These are phyloP conservation scores for Macrocybe gigantea DNA, from an alignment of 768 basidiomycete genomes.

Conservation along the genomic window DNA sequence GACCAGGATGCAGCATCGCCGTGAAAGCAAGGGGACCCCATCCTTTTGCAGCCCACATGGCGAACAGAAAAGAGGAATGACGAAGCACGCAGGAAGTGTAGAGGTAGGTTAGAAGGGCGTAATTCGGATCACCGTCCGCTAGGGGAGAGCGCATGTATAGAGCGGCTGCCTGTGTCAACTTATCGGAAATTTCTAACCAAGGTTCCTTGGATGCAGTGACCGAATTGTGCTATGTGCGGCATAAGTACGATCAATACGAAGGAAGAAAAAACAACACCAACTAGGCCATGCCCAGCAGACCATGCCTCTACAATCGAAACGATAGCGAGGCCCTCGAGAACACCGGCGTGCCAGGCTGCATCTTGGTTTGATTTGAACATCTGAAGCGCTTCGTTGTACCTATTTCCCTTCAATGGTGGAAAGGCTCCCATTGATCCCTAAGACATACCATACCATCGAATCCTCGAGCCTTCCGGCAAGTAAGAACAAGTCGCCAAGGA, in stretches of 20 bases:
- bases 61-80: slow-evolving; percentile 68
- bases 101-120: slow-evolving; percentile 60
- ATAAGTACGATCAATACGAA: slow-evolving; percentile 6
- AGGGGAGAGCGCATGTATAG: slow-evolving; percentile 59
- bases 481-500: slow-evolving; percentile 84
- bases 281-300: slow-evolving; percentile 67
- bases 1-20: slow-evolving; percentile 64
- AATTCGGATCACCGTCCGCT: slow-evolving; percentile 50
- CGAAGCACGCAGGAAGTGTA: slow-evolving; percentile 66
- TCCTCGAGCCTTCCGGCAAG: slow-evolving; percentile 84
- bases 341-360: slow-evolving; percentile 83
- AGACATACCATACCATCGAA: slow-evolving; percentile 65
- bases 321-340: slow-evolving; percentile 81
- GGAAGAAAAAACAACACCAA: slow-evolving; percentile 31
- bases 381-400: slow-evolving; percentile 82
- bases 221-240: slow-evolving; percentile 44
- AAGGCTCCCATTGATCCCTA: background rate
- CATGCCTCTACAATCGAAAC: slow-evolving; percentile 79
- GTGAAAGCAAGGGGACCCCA: slow-evolving; percentile 79
- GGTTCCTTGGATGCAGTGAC: slow-evolving; percentile 51
- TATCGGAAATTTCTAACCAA: slow-evolving; percentile 77
- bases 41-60: slow-evolving; percentile 82
- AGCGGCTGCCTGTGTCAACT: slow-evolving; percentile 54
- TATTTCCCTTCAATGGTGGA: slow-evolving; percentile 22
- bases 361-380: slow-evolving; percentile 75